Base-by-base conservation (phyloP, 176 grass and related monocot genomes). In the Musa acuminata region DNA sequence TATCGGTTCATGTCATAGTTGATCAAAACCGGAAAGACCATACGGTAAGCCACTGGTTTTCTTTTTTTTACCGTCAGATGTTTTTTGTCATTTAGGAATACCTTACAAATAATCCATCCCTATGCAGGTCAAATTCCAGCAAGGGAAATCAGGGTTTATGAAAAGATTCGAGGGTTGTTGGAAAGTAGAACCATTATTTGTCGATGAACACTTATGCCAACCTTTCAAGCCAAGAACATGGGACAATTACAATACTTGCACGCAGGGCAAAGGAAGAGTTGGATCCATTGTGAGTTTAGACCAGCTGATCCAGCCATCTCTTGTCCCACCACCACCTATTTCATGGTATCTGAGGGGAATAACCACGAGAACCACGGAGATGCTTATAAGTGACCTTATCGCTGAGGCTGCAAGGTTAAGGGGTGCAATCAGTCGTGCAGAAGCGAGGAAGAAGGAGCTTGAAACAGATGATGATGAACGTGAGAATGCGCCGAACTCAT, bases 321-420 rank as follows among this genome's bases (percentile, higher is more conserved):
- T 98, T 70, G 80, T 91, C 50, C 94, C 90, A 3, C 94, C 94
- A 11, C 86, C 91, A 2, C 90, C 94, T 8, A 87, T 98, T 68
- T 93, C 94, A 51, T 98, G 88, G 94, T 91, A 98, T 81, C 69
- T 98, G 55, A 87, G 94, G 84, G 94, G 90, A 21, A 98, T 98
- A 65, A 93, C 90, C 3, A 35, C 90, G 29, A 87, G 69, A 66
- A 98, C 90, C 53, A 91, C 87, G 6, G 90, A 98, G 78, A 98
- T 91, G 90, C 83, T 98, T 53, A 70, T 98, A 21, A 87, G 72
- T 53, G 94, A 98, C 59, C 88, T 98, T 77, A 80, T 93, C 81
- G 78, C 80, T 0, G 90, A 94, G 82, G 85, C 88, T 53, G 76
- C 83, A 71, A 78, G 88, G 19, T 75, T 98, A 16, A 79, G 90